These are phyloP conservation scores for Camelina laxa DNA, from an alignment of 345 rosid genomes.

Conservation along the genomic window DNA sequence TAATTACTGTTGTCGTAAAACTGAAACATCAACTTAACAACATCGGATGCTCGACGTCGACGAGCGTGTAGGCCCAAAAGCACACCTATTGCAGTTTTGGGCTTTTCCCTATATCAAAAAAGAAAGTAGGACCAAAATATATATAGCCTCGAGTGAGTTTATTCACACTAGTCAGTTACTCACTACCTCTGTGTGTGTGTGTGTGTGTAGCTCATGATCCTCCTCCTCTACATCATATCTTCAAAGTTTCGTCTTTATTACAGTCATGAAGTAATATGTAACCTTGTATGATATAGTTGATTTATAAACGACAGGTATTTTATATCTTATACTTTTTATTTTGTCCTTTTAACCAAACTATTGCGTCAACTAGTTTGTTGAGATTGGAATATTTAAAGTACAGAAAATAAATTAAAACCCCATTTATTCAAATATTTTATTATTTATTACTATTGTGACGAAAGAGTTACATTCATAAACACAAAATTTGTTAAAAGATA, in stretches of 20 bases:
- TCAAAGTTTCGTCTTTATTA: not conserved
- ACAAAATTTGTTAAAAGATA: conserved; percentile 16
- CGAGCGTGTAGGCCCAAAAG: conserved; percentile 32
- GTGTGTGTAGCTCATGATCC: not conserved
- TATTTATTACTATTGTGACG: not conserved
- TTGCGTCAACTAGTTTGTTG: conserved; percentile 20
- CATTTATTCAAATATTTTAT: not conserved
- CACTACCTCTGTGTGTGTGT: not conserved
- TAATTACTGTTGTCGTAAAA: not conserved
- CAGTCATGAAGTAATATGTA: not conserved
- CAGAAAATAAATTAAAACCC: not conserved
- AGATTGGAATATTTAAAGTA: not conserved
- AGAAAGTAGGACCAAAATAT: conserved; percentile 14
- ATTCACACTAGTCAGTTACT: not conserved
- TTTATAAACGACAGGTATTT: not conserved
- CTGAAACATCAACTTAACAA: conserved; percentile 16
- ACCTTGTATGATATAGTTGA: not conserved
- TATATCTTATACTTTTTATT: not conserved
- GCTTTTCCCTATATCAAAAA: conserved; percentile 15
- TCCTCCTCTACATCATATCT: conserved; percentile 1
- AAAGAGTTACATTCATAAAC: conserved; percentile 11
- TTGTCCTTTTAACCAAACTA: not conserved
- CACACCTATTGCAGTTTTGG: conserved; percentile 16
- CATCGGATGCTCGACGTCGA: conserved; percentile 29
- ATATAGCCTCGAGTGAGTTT: not conserved